Conservation (phyloP, 163 green algal genomes). For the Chlamydomonas reinhardtii region DNA sequence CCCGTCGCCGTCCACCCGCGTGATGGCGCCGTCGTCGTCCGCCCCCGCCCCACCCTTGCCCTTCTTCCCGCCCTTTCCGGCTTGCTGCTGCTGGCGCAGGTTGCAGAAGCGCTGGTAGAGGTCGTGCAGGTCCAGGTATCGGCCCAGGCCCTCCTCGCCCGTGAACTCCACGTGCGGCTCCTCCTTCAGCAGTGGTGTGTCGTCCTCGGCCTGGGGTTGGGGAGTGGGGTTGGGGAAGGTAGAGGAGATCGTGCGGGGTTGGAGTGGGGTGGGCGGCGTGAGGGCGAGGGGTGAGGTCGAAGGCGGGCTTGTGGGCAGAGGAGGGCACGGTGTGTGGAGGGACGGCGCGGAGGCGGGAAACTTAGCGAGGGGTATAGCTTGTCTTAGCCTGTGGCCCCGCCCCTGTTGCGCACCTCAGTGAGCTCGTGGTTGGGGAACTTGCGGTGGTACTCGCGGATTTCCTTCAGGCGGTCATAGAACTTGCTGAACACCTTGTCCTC, state of each 20-base stretch:
- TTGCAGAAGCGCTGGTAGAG: constrained; percentile 87
- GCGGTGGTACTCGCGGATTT: constrained; percentile 90
- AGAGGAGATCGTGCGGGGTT: no score
- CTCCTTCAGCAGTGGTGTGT: constrained; percentile 68
- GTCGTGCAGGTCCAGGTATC: constrained; percentile 95
- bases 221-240: no score
- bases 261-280: no score
- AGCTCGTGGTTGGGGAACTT: constrained; percentile 75
- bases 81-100: constrained; percentile 34
- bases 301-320: no score
- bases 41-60: background rate
- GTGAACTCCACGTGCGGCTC: constrained; percentile 80
- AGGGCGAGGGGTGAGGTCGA: no score
- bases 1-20: background rate
- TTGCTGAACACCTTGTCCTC: constrained; percentile 68
- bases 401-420: constrained; percentile 64
- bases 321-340: no score
- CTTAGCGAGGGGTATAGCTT: no score
- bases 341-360: no score
- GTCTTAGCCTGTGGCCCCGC: no score
- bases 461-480: constrained; percentile 95
- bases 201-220: constrained; percentile 64
- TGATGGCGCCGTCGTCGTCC: constrained; percentile 12
- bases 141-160: constrained; percentile 88
- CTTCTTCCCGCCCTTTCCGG: constrained; percentile 70